Conservation (phyloP, 2,329 filamentous ascomycete genomes). For the Cladosporium colombiae region DNA sequence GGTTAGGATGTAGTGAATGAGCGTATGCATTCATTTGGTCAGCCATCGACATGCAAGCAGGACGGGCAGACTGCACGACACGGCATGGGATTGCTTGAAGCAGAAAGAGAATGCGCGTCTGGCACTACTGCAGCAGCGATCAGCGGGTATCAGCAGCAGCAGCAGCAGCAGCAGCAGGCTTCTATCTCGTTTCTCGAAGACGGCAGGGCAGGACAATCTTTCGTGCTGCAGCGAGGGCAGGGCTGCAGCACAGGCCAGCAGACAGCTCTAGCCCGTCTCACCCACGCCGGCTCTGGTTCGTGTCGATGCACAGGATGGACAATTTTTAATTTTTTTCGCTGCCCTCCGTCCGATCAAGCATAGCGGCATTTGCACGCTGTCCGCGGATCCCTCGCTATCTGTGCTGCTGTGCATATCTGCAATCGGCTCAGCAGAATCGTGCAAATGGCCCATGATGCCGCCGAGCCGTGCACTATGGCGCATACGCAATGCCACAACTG, state of each 20-base stretch:
- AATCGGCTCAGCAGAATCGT: not conserved
- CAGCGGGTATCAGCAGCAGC: not conserved
- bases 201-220: not conserved
- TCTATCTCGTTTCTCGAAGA: constrained; percentile 16
- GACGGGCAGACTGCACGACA: not conserved
- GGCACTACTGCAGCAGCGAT: constrained; percentile 14
- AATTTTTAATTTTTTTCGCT: constrained; percentile 1
- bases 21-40: not conserved
- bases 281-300: not conserved
- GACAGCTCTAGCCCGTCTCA: constrained; percentile 1
- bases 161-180: not conserved
- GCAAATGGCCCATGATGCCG: not conserved
- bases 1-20: not conserved
- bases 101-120: not conserved
- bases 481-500: not conserved
- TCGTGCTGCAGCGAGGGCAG: not conserved
- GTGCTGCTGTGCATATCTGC: not conserved
- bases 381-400: constrained; percentile 5
- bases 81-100: not conserved
- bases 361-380: not conserved
- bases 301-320: not conserved
- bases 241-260: constrained; percentile 3
- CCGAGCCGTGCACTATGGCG: constrained; percentile 2
- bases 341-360: constrained; percentile 5
- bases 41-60: not conserved